Base-by-base conservation (phyloP, 208 protist genomes). In the Acanthamoeba healyi region DNA sequence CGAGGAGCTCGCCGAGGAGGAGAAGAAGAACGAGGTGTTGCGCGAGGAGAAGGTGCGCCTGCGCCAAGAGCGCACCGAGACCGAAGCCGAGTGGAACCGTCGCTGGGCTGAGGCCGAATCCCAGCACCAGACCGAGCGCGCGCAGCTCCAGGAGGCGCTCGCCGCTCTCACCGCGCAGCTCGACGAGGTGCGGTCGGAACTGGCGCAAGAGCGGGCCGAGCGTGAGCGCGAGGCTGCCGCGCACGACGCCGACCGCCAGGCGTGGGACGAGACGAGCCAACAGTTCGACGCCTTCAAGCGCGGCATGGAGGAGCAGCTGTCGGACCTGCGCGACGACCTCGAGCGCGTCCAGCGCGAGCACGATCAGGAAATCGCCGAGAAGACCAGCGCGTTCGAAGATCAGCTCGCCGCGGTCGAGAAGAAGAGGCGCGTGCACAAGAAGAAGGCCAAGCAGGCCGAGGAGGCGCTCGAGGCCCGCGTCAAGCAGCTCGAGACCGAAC, bases 1-100 rank as follows among this genome's bases (percentile, higher is more conserved):
- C 34, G 65, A 74, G 65, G 65, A 74, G 34, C 34, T 74, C 7
- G 34, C 32, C 65, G 65, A 74, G 34, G 65, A 74, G 65, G 65
- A 74, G 34, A 74, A 74, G 65, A 74, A 74, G 65, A 74, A 74
- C 65, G 65, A 74, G 17, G 65, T 40, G 65, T 29, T 74, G 10
- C 65, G 34, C 9, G 12, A 29, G 9, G 65, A 74, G 65, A 74
- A 74, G 65, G n/a, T 74, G n/a, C 65, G 65, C 5, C 65, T 74
- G 10, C 65, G 65, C 34, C n/a, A 74, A 4, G 65, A 34, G 65
- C 65, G n/a, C 19, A 17, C 65, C 65, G n/a, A 74, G n/a, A 2
- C 24, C 65, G 65, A 74, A 38, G 65, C 65, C 32, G 65, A 74
- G 12, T 74, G 17, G 17, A 1, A 29, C 7, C 65, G 65, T 17